Evolutionary conservation across 2,329 filamentous ascomycete species (phyloP).

Genomic region (Pyrenophora teres): DNA sequence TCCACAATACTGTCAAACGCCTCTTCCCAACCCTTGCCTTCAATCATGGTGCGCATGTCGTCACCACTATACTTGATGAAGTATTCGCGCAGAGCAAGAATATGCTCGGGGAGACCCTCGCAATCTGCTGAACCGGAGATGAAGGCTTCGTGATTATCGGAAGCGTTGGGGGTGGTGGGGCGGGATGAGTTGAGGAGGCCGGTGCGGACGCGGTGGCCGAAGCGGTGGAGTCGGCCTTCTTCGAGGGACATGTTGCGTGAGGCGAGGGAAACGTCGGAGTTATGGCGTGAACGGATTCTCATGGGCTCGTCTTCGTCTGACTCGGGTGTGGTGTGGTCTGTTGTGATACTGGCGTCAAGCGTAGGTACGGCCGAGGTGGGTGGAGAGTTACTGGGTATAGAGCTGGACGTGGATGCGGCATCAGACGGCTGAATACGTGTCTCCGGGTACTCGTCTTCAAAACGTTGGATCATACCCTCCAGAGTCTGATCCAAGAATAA

Average conservation of each 20-base stretch:
- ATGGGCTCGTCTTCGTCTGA: slow-evolving; percentile 51
- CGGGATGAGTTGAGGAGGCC: slow-evolving; percentile 58
- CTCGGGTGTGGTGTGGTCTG: slow-evolving; percentile 32
- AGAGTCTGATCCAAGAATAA: slow-evolving; percentile 88
- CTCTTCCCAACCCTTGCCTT: slow-evolving; percentile 63
- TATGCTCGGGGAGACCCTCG: slow-evolving; percentile 45
- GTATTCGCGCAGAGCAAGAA: slow-evolving; percentile 64
- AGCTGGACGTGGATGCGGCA: slow-evolving; percentile 37
- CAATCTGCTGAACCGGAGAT: slow-evolving; percentile 43
- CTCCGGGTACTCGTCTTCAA: slow-evolving; percentile 95
- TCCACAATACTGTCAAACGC: slow-evolving; percentile 66
- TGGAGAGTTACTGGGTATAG: slow-evolving; percentile 37
- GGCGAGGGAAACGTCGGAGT: slow-evolving; percentile 70
- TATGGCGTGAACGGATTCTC: slow-evolving; percentile 61
- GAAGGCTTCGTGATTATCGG: slow-evolving; percentile 20
- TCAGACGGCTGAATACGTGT: slow-evolving; percentile 62
- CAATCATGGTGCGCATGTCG: slow-evolving; percentile 58
- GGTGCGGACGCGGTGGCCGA: slow-evolving; percentile 68
- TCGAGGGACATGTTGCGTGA: slow-evolving; percentile 68
- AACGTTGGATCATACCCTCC: slow-evolving; percentile 88
- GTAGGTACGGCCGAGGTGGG: slow-evolving; percentile 37
- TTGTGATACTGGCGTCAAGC: slow-evolving; percentile 31
- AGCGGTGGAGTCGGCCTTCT: slow-evolving; percentile 71
- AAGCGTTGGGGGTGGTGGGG: slow-evolving; percentile 25
- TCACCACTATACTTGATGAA: slow-evolving; percentile 67